phyloP scores from a whole-genome alignment of 345 rosid species.

The Gossypium longicalyx region DNA sequence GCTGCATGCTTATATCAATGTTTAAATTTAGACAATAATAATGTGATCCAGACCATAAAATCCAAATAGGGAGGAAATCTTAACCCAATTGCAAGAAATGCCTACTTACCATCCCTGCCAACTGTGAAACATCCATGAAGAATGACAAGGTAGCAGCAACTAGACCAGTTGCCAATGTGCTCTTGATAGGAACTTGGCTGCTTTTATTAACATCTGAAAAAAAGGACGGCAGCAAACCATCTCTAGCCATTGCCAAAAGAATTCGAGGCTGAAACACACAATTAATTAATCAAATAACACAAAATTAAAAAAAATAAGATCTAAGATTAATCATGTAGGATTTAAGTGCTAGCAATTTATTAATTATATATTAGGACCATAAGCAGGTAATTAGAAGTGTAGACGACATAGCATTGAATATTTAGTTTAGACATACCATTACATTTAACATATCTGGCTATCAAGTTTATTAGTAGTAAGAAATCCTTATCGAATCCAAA shows the following conservation, averaged over 20 bases:
- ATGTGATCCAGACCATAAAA: neutral
- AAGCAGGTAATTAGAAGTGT: neutral
- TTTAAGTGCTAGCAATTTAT: neutral
- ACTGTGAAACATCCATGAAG: constrained; percentile 63
- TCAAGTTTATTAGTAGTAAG: neutral
- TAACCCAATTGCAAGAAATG: neutral
- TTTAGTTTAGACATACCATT: neutral
- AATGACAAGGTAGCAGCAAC: constrained; percentile 53
- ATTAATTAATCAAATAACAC: neutral
- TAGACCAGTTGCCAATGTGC: constrained; percentile 60
- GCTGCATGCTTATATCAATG: neutral
- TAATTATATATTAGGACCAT: neutral
- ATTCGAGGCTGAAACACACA: constrained; percentile 57
- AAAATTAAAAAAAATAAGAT: neutral
- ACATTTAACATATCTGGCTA: neutral
- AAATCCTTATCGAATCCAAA: neutral
- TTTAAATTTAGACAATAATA: neutral
- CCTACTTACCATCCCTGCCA: constrained; percentile 70
- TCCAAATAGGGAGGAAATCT: neutral
- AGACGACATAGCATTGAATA: neutral
- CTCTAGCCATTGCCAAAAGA: constrained; percentile 83
- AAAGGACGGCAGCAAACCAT: constrained; percentile 71
- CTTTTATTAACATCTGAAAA: constrained; percentile 59
- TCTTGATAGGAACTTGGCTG: constrained; percentile 64
- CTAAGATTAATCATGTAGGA: constrained; percentile 2